A percentile compares a stretch with the other conserved stretches of the same genome.
These are phyloP conservation scores for Porcisia hertigi DNA, from an alignment of 208 protist species.

Conservation along the genomic window DNA sequence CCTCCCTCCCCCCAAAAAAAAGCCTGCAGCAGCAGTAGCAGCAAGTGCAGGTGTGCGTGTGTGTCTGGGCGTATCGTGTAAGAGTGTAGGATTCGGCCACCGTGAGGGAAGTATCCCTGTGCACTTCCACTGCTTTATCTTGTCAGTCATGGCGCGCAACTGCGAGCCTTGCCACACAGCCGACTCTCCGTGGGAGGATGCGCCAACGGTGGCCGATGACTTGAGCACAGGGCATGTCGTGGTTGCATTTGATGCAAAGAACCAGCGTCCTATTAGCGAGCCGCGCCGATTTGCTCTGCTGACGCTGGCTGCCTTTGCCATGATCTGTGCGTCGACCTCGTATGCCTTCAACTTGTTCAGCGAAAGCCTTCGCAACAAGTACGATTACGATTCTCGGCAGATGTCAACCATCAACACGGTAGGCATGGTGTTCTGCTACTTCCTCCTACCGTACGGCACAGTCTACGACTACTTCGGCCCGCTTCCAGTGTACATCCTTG, in stretches of 20 bases:
- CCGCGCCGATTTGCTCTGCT: constrained; percentile 42
- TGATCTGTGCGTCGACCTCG: constrained; percentile 47
- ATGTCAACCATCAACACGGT: constrained; percentile 62
- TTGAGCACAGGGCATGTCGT: constrained; percentile 11
- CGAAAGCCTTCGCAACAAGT: constrained; percentile 34
- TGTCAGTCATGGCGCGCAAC: neutral
- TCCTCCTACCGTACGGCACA: constrained; percentile 49
- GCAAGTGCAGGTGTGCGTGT: too few relatives aligned
- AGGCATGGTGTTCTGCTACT: constrained; percentile 41
- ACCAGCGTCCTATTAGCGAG: constrained; percentile 43
- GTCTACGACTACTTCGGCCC: constrained; percentile 63
- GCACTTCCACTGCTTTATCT: too few relatives aligned
- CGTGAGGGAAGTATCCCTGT: too few relatives aligned
- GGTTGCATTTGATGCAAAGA: constrained; percentile 10
- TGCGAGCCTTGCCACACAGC: neutral
- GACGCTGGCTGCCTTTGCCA: constrained; percentile 33
- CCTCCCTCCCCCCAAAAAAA: neutral
- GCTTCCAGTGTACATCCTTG: constrained; percentile 37
- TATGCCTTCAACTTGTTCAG: constrained; percentile 72
- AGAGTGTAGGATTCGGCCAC: too few relatives aligned
- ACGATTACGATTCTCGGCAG: constrained; percentile 40
- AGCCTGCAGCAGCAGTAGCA: neutral
- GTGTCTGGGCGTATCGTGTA: too few relatives aligned
- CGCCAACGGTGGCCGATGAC: neutral
- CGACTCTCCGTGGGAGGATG: neutral